Base-by-base conservation (phyloP, 2,329 filamentous ascomycete genomes). In the Fusarium transvaalense region DNA sequence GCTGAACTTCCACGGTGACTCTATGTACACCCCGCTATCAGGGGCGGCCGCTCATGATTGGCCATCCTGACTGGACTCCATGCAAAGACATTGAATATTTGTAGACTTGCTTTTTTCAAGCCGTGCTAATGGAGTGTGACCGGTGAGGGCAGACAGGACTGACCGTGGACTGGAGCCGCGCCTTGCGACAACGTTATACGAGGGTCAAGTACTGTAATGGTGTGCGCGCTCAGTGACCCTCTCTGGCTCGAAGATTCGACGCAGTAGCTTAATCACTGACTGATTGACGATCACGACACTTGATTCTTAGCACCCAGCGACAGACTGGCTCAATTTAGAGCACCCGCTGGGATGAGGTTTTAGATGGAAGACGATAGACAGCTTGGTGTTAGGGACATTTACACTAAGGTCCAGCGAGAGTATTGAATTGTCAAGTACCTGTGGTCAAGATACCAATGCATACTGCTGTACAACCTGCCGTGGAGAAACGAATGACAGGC, bases 41-140 rank as follows among this genome's bases (percentile, higher is more conserved):
- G 61, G 69, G 61, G 63, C 51, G 50, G 51, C 51, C 45, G 43
- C 54, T 45, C 38, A 66, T 69, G 61, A 74, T 74, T 73, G 68
- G 71, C 17, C 34, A 29, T 59, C 23, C 37, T 54, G 46, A 29
- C 32, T 59, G 43, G 50, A 38, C 31, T 65, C 63, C 71, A 61
- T 68, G 65, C 59, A 56, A 58, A 64, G 63, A 54, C 58, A 56
- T 43, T 50, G 52, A 23, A 54, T 38, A 56, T 41, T 67, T 45
- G 37, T 55, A 29, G 52, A 62, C 43, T 74, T 72, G 41, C 64
- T 69, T 71, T 70, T 72, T 70, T 39, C 52, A 38, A 46, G 59
- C 45, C 37, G 32, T 48, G 37, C 56, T 32, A 19, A 56, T 27
- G 38, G 34, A 56, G 35, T 31, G 34, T 41, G 50, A 37, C 58